These are phyloP conservation scores for Parachaetomium inaequale DNA, from an alignment of 495 filamentous ascomycete genomes.

Conservation along the genomic window DNA sequence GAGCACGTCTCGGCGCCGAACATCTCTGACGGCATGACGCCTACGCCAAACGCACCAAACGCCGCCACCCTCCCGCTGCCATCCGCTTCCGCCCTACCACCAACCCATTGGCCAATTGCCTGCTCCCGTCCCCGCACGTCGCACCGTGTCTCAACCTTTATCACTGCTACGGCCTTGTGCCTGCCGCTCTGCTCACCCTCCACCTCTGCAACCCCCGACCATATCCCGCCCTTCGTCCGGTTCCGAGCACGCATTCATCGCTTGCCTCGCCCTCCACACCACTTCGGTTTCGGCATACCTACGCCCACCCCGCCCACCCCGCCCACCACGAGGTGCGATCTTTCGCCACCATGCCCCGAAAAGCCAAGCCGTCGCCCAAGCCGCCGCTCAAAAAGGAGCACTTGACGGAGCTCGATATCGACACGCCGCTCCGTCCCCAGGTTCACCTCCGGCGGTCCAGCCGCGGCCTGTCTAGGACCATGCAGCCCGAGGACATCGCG, in stretches of 20 bases:
- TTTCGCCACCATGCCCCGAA: not conserved
- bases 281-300: not conserved
- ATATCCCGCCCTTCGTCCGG: not conserved
- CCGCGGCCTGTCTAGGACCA: constrained; percentile 19
- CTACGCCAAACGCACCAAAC: not conserved
- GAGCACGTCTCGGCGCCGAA: too few species aligned
- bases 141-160: constrained; percentile 1
- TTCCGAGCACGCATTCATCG: not conserved
- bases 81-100: not conserved
- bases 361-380: not conserved
- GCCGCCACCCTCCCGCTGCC: constrained; percentile 6
- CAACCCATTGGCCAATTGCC: not conserved
- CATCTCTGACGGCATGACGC: not conserved
- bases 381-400: not conserved
- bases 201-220: not conserved
- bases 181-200: not conserved
- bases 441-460: constrained; percentile 26
- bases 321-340: not conserved
- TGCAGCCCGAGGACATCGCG: constrained; percentile 9
- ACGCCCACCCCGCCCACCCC: not conserved
- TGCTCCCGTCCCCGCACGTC: not conserved
- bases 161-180: not conserved
- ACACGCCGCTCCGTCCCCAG: constrained; percentile 17
- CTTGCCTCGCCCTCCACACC: not conserved
- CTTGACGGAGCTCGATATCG: not conserved